These are phyloP conservation scores for Lasiosphaeria miniovina DNA, from an alignment of 495 filamentous ascomycete genomes.

Conservation along the genomic window DNA sequence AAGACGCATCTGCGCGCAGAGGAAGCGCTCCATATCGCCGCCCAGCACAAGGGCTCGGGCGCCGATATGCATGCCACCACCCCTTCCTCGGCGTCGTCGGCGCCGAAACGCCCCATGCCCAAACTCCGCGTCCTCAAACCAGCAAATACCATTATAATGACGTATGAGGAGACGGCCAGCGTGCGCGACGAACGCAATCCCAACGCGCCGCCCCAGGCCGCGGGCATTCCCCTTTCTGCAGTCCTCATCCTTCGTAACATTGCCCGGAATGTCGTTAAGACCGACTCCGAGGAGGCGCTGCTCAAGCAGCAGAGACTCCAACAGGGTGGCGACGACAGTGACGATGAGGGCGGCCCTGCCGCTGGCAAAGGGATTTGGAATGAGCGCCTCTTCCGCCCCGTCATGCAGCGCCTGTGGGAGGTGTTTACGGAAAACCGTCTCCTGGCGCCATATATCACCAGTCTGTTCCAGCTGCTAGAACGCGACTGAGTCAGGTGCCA, in stretches of 20 bases:
- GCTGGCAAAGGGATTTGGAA: conserved; percentile 39
- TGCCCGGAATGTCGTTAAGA: conserved; percentile 67
- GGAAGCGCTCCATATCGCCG: conserved; percentile 18
- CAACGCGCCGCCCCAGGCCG: conserved; percentile 57
- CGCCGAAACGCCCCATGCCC: conserved; percentile 35
- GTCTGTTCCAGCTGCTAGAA: conserved; percentile 29
- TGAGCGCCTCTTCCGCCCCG: conserved; percentile 50
- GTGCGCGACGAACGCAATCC: conserved; percentile 68
- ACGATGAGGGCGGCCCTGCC: conserved; percentile 24
- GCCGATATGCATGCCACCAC: conserved; percentile 13
- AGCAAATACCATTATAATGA: conserved; percentile 50
- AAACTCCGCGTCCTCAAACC: conserved; percentile 51
- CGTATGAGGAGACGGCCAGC: conserved; percentile 60
- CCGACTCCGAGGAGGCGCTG: conserved; percentile 50
- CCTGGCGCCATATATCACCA: conserved; percentile 35
- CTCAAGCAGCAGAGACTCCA: conserved; percentile 44
- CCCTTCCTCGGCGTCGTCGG: conserved; percentile 6
- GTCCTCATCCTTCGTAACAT: conserved; percentile 87
- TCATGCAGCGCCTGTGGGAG: conserved; percentile 48
- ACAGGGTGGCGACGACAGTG: conserved; percentile 37
- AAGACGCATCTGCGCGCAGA: conserved; percentile 60
- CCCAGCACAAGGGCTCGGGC: conserved; percentile 1
- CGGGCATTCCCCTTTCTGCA: conserved; percentile 80
- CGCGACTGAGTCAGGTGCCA: neutral
- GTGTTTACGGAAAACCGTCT: conserved; percentile 53